Evolutionary conservation across 345 rosid species (phyloP).

Genomic region (Citrus medica): DNA sequence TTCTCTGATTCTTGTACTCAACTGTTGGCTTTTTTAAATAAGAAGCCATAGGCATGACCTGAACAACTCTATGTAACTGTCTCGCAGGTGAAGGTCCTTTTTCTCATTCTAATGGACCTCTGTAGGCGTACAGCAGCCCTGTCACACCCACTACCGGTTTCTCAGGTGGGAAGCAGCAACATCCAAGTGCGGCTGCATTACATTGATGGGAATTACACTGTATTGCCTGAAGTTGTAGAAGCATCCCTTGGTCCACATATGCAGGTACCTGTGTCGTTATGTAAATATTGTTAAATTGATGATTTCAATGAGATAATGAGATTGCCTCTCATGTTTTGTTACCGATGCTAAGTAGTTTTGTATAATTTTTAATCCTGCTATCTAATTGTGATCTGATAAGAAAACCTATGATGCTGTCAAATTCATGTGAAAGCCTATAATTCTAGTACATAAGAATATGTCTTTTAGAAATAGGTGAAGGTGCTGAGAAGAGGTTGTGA

Average conservation of each 20-base stretch:
- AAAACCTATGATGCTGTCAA: not conserved
- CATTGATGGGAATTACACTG: conserved; percentile 95
- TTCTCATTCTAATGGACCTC: conserved; percentile 96
- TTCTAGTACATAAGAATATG: not conserved
- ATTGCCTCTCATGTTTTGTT: not conserved
- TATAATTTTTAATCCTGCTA: not conserved
- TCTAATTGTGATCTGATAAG: not conserved
- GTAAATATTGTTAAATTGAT: not conserved
- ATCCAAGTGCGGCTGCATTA: conserved; percentile 98
- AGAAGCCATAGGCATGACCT: not conserved
- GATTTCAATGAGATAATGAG: not conserved
- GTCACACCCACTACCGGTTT: conserved; percentile 78
- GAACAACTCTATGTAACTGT: conserved; percentile 1
- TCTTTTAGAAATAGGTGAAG: not conserved
- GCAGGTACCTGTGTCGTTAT: conserved; percentile 58
- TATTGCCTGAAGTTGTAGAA: conserved; percentile 98
- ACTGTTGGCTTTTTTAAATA: not conserved
- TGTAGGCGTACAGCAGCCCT: conserved; percentile 80
- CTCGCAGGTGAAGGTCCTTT: conserved; percentile 91
- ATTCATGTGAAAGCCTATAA: too few species aligned
- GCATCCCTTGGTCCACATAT: conserved; percentile 99
- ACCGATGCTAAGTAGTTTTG: not conserved
- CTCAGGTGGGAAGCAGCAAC: conserved; percentile 87
- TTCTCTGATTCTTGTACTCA: not conserved
- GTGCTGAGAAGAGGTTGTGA: not conserved